Evolutionary conservation across 768 basidiomycete genomes (phyloP), one percentile per base, ranked within the genome.

Genomic region (Leccinum sublutescens): DNA sequence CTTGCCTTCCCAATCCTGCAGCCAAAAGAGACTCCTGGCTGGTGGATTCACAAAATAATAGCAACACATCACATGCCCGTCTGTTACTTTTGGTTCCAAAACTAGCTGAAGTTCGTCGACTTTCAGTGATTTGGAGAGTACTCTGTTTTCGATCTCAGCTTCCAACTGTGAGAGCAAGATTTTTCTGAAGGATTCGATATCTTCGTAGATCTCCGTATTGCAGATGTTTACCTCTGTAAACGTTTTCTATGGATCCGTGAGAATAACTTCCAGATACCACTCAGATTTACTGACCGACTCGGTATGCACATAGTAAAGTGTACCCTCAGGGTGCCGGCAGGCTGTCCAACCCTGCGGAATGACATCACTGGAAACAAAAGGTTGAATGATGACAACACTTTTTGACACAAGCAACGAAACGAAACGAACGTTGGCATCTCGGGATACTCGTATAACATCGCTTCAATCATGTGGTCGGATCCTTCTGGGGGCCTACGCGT

Each of bases 11-110:
- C 77, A 80, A 0, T 73, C 60, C 43, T 85, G 77, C 36, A 85
- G 56, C 77, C 82, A 88, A 59, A 87, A 87, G 7, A 86, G 71
- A 17, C 71, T 67, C n/a, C 81, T 77, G 0, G 71, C 68, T 0
- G 61, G n/a, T 50, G 84, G 82, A 59, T 84, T 76, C 34, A 78
- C 81, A 56, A 81, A 82, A 63, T 85, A 85, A 66, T 85, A 85
- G 58, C 76, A 61, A 62, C 73, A 71, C 76, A 61, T 61, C 71
- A 71, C n/a, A 64, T 19, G 2, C 0, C 68, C 68, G 0, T 66
- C 68, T 23, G 23, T 4, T 31, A 27, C 1, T 9, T 55, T 68
- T 2, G 82, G 68, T 50, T 84, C 79, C 27, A 87, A 60, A 23
- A 84, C 77, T 4, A 84, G 69, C 51, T 83, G 79, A 19, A 76